Evolutionary conservation across 2,329 filamentous ascomycete species (phyloP).

Genomic region (Ceratocystis albifundus): DNA sequence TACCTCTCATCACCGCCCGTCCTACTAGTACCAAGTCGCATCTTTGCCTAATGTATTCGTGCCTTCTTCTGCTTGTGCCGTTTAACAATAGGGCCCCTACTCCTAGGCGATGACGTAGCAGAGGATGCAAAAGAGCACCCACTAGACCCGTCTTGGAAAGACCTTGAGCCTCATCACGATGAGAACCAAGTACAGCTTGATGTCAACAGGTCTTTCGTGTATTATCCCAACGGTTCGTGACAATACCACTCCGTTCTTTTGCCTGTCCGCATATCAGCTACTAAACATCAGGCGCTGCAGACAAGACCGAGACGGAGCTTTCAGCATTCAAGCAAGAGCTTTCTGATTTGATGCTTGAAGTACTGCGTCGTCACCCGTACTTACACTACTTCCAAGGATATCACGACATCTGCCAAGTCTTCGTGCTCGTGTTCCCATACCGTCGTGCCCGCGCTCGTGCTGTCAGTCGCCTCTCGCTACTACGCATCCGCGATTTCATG

Average conservation of each 20-base stretch:
- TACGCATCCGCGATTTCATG: conserved; percentile 97
- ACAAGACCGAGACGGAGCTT: conserved; percentile 49
- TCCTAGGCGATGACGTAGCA: conserved; percentile 36
- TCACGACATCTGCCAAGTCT: conserved; percentile 94
- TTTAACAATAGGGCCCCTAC: conserved; percentile 46
- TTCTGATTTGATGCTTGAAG: conserved; percentile 64
- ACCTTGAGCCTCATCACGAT: conserved; percentile 66
- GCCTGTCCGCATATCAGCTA: not conserved
- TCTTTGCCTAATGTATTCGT: conserved; percentile 9
- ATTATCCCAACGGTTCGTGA: conserved; percentile 69
- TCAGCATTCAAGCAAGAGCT: conserved; percentile 62
- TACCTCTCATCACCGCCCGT: conserved; percentile 9
- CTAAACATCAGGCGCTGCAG: not conserved
- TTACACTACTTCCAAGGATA: conserved; percentile 97
- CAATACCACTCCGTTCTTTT: conserved; percentile 14
- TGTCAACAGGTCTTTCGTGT: conserved; percentile 91
- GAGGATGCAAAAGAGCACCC: conserved; percentile 21
- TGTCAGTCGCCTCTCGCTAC: conserved; percentile 69
- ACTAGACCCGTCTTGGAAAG: conserved; percentile 37
- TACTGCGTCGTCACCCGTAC: conserved; percentile 68
- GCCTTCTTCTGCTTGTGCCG: conserved; percentile 1
- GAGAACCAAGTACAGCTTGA: conserved; percentile 87
- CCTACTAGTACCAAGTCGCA: not conserved
- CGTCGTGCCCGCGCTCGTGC: conserved; percentile 47
- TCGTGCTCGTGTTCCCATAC: conserved; percentile 70